Conservation (phyloP, 2,329 filamentous ascomycete genomes). For the Chaetoscypha palmicola region DNA sequence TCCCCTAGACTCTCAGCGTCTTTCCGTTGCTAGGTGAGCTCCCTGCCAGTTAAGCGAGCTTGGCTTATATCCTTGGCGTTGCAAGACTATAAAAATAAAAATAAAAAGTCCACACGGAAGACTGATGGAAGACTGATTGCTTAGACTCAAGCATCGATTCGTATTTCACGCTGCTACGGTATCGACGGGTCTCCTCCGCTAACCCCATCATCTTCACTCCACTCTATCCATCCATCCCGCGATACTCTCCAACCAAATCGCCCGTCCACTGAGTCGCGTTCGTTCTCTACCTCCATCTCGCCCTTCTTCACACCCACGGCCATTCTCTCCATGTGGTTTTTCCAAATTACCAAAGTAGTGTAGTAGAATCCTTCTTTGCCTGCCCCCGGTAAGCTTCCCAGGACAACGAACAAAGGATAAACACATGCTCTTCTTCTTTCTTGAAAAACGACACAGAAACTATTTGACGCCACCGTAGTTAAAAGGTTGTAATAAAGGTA, state of each 20-base stretch:
- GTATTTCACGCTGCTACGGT: slow-evolving; percentile 22
- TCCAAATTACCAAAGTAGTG: background rate
- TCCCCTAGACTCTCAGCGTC: too few relatives aligned
- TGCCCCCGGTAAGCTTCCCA: too few relatives aligned
- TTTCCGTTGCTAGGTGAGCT: too few relatives aligned
- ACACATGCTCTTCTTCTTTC: slow-evolving; percentile 9
- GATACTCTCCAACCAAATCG: too few relatives aligned
- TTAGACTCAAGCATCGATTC: slow-evolving; percentile 24
- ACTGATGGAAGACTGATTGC: slow-evolving; percentile 16
- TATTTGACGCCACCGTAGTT: slow-evolving; percentile 26
- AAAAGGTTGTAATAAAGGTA: slow-evolving; percentile 25
- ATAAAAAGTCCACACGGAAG: background rate
- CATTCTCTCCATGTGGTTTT: slow-evolving; percentile 23
- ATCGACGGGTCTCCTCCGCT: slow-evolving; percentile 23
- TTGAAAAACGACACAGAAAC: slow-evolving; percentile 22
- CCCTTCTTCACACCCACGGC: slow-evolving; percentile 24
- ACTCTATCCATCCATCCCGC: too few relatives aligned
- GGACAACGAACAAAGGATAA: slow-evolving; percentile 8
- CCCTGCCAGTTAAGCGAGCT: too few relatives aligned
- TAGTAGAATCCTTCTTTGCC: too few relatives aligned
- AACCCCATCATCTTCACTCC: too few relatives aligned
- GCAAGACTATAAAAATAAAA: slow-evolving; percentile 3
- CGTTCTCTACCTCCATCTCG: slow-evolving; percentile 26
- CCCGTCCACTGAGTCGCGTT: slow-evolving; percentile 23
- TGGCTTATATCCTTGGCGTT: too few relatives aligned